Percentiles rank a stretch among this genome's conserved stretches.
These are phyloP conservation scores for Tulasnella sp. DNA, from an alignment of 768 basidiomycete genomes.

Conservation along the genomic window DNA sequence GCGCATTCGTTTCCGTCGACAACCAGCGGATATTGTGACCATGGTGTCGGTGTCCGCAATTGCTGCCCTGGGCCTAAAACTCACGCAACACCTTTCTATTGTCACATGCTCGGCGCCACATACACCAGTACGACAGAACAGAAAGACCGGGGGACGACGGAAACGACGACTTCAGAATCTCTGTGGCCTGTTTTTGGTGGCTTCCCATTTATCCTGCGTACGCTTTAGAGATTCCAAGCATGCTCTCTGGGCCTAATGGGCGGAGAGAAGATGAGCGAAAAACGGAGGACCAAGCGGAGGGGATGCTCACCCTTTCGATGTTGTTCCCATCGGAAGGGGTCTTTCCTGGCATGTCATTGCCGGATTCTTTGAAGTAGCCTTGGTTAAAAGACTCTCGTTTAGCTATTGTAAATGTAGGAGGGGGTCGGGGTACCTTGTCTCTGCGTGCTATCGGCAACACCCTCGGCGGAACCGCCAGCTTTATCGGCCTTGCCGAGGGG, in stretches of 20 bases:
- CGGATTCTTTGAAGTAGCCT: not conserved
- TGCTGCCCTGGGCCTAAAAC: no score
- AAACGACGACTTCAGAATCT: not conserved
- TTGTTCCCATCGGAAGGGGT: not conserved
- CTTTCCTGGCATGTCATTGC: not conserved
- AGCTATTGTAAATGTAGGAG: not conserved
- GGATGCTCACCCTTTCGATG: not conserved
- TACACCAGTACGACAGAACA: no score
- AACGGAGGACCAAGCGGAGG: no score
- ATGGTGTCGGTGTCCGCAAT: no score
- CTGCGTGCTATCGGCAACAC: not conserved
- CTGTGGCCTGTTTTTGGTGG: not conserved
- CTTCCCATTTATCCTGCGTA: not conserved
- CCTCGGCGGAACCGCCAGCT: not conserved
- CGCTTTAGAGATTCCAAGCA: not conserved
- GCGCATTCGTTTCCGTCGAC: no score
- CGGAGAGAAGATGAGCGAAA: not conserved
- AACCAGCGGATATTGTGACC: no score
- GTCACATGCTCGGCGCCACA: no score
- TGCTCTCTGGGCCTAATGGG: not conserved
- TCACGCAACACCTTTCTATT: no score
- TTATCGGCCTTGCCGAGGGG: not conserved
- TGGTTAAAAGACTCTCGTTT: not conserved
- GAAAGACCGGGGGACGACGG: no score
- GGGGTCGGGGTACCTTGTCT: not conserved